Base-by-base conservation (phyloP, 2,329 filamentous ascomycete genomes). In the Fusarium staphyleae region DNA sequence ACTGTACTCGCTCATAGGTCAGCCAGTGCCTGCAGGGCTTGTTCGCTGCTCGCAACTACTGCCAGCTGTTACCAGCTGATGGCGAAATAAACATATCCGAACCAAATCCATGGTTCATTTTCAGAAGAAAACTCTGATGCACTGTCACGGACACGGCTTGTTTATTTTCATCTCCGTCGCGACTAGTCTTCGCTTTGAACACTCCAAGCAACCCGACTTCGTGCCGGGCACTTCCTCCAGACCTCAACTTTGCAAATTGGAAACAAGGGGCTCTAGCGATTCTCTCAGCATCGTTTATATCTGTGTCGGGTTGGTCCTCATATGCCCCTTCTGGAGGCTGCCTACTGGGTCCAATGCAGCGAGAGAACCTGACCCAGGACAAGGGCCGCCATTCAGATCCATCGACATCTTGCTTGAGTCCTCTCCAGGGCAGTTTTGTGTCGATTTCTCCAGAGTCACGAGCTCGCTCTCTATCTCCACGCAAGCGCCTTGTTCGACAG, bases 381-480 rank as follows among this genome's bases (percentile, higher is more conserved):
- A 59, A 60, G 44, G 57, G 55, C 26, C 58, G 60, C 9, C 45
- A 66, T 41, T 69, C 68, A 33, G 59, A 67, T 46, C 60, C 63
- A 16, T 63, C 63, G 8, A 57, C 58, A 6, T 63, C 66, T 39
- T 50, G 58, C 30, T 51, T 67, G 12, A 65, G 59, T 10, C 67
- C 73, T 3, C 68, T 77, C 3, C 72, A 67, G 35, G 74, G 72
- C 4, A 71, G 74, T 24, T 75, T 77, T 35, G 68, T 77, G n/a
- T 66, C 72, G 5, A 55, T 74, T 3, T 73, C 75, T 12, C 37
- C 51, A 13, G 46, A 40, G 13, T 55, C 60, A 11, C 67, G 72
- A 43, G 66, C 74, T 32, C 69, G 68, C 14, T 74, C 75, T 2
- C 66, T 69, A 2, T 75, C 77, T 4, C 72, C 71, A 4, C 69